phyloP scores from a whole-genome alignment of 176 grass and related monocot species.

The Lolium multiflorum region DNA sequence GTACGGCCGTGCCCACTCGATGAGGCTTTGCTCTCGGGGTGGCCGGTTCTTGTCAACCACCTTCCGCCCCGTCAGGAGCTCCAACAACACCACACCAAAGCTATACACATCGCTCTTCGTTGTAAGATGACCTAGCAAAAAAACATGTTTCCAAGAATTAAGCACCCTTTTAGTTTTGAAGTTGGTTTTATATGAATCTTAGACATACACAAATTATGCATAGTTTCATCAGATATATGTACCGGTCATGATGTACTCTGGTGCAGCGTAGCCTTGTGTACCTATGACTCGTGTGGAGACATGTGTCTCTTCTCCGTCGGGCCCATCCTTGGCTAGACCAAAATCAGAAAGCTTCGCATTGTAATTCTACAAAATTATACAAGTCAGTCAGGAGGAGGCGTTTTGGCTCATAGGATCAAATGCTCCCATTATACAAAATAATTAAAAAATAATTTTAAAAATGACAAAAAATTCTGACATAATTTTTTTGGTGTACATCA shows the following conservation, averaged over 20 bases:
- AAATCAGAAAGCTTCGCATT: slow-evolving; percentile 85
- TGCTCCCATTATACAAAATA: too few relatives aligned
- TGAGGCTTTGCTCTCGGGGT: slow-evolving; percentile 54
- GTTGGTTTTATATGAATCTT: too few relatives aligned
- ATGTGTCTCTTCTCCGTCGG: slow-evolving; percentile 71
- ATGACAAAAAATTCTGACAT: too few relatives aligned
- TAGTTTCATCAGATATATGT: too few relatives aligned
- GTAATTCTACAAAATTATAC: slow-evolving; percentile 49
- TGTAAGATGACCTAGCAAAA: slow-evolving; percentile 56
- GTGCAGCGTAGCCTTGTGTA: slow-evolving; percentile 50
- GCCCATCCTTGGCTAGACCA: slow-evolving; percentile 78
- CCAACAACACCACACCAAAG: slow-evolving; percentile 52
- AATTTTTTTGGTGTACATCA: too few relatives aligned
- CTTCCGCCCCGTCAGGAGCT: background rate
- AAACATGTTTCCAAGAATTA: too few relatives aligned
- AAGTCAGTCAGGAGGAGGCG: too few relatives aligned
- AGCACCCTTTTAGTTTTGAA: too few relatives aligned
- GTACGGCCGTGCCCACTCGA: slow-evolving; percentile 64
- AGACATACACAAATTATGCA: background rate
- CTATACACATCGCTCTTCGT: slow-evolving; percentile 69
- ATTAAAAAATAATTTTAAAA: too few relatives aligned
- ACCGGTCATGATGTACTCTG: too few relatives aligned
- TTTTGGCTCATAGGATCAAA: too few relatives aligned
- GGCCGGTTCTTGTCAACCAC: slow-evolving; percentile 63
- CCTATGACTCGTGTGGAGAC: slow-evolving; percentile 84